Conservation (phyloP, 2,329 filamentous ascomycete species). For the Fusarium devonianum region DNA sequence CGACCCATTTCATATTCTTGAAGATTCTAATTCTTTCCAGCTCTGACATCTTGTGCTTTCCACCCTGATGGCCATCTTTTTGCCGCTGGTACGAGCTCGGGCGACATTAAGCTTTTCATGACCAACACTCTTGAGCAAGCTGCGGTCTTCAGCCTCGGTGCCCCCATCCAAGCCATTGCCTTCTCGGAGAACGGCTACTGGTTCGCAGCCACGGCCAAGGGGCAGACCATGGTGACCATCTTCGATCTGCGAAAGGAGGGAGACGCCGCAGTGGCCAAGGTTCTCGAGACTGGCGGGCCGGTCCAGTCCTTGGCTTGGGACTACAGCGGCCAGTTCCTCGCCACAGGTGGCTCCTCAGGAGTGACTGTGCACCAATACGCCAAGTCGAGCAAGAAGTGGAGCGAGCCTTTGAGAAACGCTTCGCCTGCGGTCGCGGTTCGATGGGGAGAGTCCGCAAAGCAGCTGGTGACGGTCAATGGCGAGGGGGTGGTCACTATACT, state of each 20-base stretch:
- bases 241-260: constrained; percentile 95
- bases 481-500: constrained; percentile 80
- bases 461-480: constrained; percentile 75
- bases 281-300: constrained; percentile 83
- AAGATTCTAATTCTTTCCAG: constrained; percentile 51
- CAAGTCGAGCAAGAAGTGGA: constrained; percentile 89
- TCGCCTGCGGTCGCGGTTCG: constrained; percentile 74
- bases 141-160: constrained; percentile 73
- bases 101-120: constrained; percentile 88
- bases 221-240: constrained; percentile 79
- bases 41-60: constrained; percentile 80
- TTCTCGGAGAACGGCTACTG: constrained; percentile 98
- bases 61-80: constrained; percentile 97
- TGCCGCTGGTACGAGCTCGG: constrained; percentile 79
- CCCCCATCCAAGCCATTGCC: constrained; percentile 75
- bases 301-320: constrained; percentile 86
- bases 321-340: constrained; percentile 92
- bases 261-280: constrained; percentile 79
- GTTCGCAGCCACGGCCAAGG: constrained; percentile 84
- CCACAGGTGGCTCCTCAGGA: constrained; percentile 79
- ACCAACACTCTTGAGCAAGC: constrained; percentile 80
- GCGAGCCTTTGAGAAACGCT: constrained; percentile 80
- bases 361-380: constrained; percentile 88
- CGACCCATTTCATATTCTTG: neutral
- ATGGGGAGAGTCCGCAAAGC: constrained; percentile 80